Evolutionary conservation across 2,329 filamentous ascomycete species (phyloP).

Genomic region (Xylariaceae sp.): DNA sequence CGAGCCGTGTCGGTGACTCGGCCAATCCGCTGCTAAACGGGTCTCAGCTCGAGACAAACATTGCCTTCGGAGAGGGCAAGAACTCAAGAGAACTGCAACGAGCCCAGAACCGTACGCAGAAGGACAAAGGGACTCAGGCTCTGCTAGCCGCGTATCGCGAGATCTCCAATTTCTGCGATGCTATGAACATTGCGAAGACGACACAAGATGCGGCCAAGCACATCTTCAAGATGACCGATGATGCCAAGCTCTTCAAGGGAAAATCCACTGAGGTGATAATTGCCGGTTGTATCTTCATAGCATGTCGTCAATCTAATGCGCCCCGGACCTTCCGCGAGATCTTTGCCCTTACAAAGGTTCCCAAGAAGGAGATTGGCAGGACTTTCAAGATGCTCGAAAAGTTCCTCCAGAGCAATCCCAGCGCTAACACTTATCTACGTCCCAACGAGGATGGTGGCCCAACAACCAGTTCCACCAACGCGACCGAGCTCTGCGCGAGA

Average conservation of each 20-base stretch:
- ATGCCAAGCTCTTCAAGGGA: constrained; percentile 91
- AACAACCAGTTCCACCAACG: constrained; percentile 76
- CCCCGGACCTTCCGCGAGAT: constrained; percentile 94
- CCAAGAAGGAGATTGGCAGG: constrained; percentile 95
- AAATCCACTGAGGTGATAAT: constrained; percentile 94
- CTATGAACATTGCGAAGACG: constrained; percentile 78
- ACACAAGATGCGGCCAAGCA: constrained; percentile 92
- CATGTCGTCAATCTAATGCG: constrained; percentile 86
- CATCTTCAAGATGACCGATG: constrained; percentile 92
- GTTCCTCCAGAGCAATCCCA: constrained; percentile 77
- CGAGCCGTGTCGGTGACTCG: constrained; percentile 95
- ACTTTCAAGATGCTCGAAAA: constrained; percentile 93
- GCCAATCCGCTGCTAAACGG: constrained; percentile 89
- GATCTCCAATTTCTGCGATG: constrained; percentile 86
- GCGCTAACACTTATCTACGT: constrained; percentile 61
- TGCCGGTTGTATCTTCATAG: constrained; percentile 96
- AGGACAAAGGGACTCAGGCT: constrained; percentile 82
- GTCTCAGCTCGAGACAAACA: constrained; percentile 85
- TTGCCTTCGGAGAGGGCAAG: constrained; percentile 82
- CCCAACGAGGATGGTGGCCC: constrained; percentile 50
- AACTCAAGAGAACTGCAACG: constrained; percentile 69
- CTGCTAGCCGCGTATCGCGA: constrained; percentile 87
- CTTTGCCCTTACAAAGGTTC: constrained; percentile 88
- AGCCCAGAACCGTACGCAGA: constrained; percentile 73
- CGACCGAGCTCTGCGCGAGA: constrained; percentile 83